phyloP scores from a whole-genome alignment of 306 rosid genomes.

The Inga oerstediana region DNA sequence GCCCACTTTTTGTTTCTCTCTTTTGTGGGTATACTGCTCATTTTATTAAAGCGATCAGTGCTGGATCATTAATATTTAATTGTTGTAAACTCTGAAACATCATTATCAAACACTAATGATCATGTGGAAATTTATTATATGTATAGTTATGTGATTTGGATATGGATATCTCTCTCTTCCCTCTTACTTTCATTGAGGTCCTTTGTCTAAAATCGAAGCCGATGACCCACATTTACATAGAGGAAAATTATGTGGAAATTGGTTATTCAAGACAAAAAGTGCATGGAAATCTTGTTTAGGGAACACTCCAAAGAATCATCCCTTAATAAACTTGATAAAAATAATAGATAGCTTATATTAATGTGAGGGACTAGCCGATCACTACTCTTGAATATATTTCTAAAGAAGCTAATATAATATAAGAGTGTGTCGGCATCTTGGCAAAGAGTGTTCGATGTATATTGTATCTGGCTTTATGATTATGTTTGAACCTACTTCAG shows the following conservation, averaged over 20 bases:
- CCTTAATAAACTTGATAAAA: background rate
- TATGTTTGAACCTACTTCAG: background rate
- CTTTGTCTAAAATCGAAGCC: background rate
- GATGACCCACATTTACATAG: too few species aligned
- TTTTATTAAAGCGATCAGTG: background rate
- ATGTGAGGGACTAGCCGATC: background rate
- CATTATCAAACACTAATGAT: background rate
- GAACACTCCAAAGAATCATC: background rate
- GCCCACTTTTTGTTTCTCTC: too few species aligned
- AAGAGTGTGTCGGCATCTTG: background rate
- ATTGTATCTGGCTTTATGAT: background rate
- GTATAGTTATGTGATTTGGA: background rate
- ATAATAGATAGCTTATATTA: background rate
- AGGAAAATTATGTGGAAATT: background rate
- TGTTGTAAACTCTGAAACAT: background rate
- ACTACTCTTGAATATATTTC: background rate
- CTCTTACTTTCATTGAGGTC: background rate
- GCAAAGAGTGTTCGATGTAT: background rate
- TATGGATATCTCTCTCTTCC: background rate
- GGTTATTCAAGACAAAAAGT: background rate
- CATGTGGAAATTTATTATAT: background rate
- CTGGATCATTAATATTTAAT: background rate
- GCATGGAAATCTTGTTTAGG: background rate
- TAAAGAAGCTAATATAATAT: background rate
- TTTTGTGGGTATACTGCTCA: background rate